Percentiles rank a stretch among this genome's conserved stretches.
These are phyloP conservation scores for Phytophthora constricta DNA, from an alignment of 352 stramenopile genomes.

Conservation along the genomic window DNA sequence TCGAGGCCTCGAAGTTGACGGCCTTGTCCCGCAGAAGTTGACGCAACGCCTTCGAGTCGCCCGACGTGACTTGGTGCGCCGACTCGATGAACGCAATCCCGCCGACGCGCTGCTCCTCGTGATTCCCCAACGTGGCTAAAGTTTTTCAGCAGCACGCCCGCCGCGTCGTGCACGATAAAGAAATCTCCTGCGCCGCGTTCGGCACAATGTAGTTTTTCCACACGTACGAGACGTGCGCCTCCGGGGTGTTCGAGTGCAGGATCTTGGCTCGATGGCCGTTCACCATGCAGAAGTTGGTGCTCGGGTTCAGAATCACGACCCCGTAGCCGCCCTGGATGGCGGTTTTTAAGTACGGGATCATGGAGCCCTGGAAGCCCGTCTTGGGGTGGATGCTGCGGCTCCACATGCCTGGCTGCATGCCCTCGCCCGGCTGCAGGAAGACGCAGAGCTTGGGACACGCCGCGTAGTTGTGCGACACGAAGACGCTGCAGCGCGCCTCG, in stretches of 20 bases:
- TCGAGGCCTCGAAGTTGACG: constrained; percentile 87
- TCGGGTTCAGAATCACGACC: constrained; percentile 85
- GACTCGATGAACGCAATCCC: constrained; percentile 90
- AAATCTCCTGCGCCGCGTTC: constrained; percentile 84
- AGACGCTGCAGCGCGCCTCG: constrained; percentile 88
- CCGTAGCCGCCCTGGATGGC: constrained; percentile 85
- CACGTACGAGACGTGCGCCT: constrained; percentile 83
- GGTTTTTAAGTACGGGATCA: constrained; percentile 90
- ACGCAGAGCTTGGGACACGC: constrained; percentile 82
- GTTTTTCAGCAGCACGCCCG: constrained; percentile 72
- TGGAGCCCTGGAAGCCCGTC: constrained; percentile 85
- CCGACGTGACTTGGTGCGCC: constrained; percentile 71
- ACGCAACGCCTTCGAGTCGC: constrained; percentile 53
- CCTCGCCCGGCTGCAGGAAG: constrained; percentile 79
- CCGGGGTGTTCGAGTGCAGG: constrained; percentile 74
- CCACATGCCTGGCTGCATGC: constrained; percentile 79
- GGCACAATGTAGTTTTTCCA: constrained; percentile 90
- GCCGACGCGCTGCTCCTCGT: constrained; percentile 70
- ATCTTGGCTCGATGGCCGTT: constrained; percentile 87
- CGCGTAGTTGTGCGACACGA: constrained; percentile 83
- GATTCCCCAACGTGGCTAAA: constrained; percentile 67
- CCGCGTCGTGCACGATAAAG: constrained; percentile 83
- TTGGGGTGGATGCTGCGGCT: constrained; percentile 76
- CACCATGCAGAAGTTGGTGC: constrained; percentile 80
- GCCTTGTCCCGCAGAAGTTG: constrained; percentile 72